Base-by-base conservation (phyloP, 371 early-diverging fungal species). In the Syncephalis plumigaleata region DNA sequence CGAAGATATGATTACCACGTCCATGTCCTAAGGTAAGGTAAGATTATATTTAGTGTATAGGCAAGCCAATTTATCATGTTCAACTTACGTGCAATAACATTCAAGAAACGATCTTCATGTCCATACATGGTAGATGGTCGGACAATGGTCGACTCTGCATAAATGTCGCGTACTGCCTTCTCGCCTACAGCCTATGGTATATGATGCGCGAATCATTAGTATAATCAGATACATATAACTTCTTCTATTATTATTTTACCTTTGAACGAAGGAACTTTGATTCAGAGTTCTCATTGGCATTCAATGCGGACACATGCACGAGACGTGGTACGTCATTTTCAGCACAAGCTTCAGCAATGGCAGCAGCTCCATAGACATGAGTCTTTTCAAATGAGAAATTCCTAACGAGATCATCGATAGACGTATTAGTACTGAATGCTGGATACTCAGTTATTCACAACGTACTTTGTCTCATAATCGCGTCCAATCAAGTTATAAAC, bases 401-500 rank as follows among this genome's bases (percentile, higher is more conserved):
- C 65, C 85, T 86, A 50, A 23, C 13, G 11, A 20, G n/a, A 42
- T 27, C 18, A 21, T 2, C 11, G n/a, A 15, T 38, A 31, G 31
- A 17, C 36, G 37, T 5, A 26, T 25, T n/a, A 18, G 47, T 37
- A 15, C 43, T 31, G 15, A 26, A 17, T 20, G 16, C 13, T 25
- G 21, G 18, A 47, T 5, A 36, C 31, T 44, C 15, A 47, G 16
- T 45, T n/a, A 11, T 26, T 22, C 39, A 23, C 18, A 37, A 21
- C 16, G 7, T 69, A 84, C 84, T 84, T 88, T 45, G 97, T 92
- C 53, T 79, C 81, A 55, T 80, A 88, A 61, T 88, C 84, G 57
- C 86, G 78, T 26, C 92, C 95, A 51, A 94, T 76, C 57, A 91
- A 71, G 68, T 96, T 96, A 64, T 86, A 81, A 49, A 96, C 94